phyloP scores from a whole-genome alignment of 2,329 filamentous ascomycete genomes.

The Talaromyces sp. region DNA sequence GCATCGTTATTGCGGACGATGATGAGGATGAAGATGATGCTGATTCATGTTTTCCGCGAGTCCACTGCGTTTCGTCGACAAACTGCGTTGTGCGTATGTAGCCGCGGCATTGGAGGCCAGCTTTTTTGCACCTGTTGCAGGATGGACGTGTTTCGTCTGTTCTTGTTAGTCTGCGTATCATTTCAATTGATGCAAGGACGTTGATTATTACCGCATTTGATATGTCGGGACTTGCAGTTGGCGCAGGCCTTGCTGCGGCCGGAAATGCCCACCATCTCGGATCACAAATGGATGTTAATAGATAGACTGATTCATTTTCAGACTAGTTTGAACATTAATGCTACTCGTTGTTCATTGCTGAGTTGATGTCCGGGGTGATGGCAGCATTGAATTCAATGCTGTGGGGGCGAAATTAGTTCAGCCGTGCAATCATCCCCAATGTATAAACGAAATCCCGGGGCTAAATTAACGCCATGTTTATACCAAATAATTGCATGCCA shows the following conservation, averaged over 20 bases:
- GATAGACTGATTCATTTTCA: neutral
- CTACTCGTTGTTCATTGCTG: neutral
- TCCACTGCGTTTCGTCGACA: conserved; percentile 3
- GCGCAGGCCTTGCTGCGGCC: neutral
- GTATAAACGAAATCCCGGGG: too few species aligned
- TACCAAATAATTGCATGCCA: neutral
- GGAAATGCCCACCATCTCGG: neutral
- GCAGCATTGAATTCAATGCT: too few species aligned
- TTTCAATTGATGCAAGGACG: too few species aligned
- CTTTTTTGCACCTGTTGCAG: neutral
- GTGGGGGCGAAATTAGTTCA: neutral
- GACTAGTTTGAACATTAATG: too few species aligned
- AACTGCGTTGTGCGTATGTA: neutral
- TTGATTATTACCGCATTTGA: neutral
- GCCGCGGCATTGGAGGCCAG: neutral
- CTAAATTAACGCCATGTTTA: neutral
- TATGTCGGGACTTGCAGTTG: neutral
- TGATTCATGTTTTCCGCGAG: neutral
- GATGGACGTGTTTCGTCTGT: neutral
- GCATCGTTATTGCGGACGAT: neutral
- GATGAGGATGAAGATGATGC: too few species aligned
- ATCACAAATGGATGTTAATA: neutral
- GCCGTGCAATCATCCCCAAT: too few species aligned
- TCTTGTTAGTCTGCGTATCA: neutral
- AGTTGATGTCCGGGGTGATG: neutral